phyloP scores from a whole-genome alignment of 2,329 filamentous ascomycete species.

The Colletotrichum australisinense region DNA sequence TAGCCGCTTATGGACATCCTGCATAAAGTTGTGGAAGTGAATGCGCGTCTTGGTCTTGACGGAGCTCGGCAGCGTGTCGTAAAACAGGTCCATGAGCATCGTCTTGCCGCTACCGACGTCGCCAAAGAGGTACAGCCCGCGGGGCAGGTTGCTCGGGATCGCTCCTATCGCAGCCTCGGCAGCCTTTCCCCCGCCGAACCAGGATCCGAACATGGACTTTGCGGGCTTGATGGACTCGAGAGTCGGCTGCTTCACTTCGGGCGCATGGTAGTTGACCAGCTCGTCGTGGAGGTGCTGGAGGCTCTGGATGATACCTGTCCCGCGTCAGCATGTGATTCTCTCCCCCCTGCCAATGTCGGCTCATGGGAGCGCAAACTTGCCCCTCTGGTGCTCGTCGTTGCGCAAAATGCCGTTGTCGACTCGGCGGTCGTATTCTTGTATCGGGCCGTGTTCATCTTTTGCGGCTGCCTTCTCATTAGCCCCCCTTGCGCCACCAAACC shows the following conservation, averaged over 20 bases:
- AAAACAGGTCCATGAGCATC: slow-evolving; percentile 99
- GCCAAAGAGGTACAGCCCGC: slow-evolving; percentile 93
- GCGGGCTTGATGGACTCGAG: slow-evolving; percentile 74
- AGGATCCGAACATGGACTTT: slow-evolving; percentile 67
- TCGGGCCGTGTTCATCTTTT: slow-evolving; percentile 69
- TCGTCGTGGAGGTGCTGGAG: slow-evolving; percentile 91
- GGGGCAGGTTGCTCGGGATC: slow-evolving; percentile 81
- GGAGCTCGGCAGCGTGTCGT: slow-evolving; percentile 85
- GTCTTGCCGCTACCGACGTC: slow-evolving; percentile 98
- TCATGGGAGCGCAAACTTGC: slow-evolving; percentile 54
- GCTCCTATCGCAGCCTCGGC: slow-evolving; percentile 52
- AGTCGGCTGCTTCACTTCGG: slow-evolving; percentile 80
- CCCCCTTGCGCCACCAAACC: neutral
- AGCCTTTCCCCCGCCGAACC: slow-evolving; percentile 65
- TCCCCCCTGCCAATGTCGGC: neutral
- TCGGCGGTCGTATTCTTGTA: slow-evolving; percentile 88
- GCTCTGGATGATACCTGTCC: slow-evolving; percentile 83
- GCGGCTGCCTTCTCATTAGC: slow-evolving; percentile 19
- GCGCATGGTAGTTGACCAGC: slow-evolving; percentile 78
- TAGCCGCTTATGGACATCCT: slow-evolving; percentile 91
- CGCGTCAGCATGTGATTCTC: slow-evolving; percentile 20
- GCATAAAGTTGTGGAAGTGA: slow-evolving; percentile 99
- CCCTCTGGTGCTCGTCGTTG: slow-evolving; percentile 92
- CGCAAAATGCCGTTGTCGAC: slow-evolving; percentile 79
- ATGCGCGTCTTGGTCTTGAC: slow-evolving; percentile 90